Evolutionary conservation across 495 filamentous ascomycete species (phyloP).

Genomic region (Tuber brumale): DNA sequence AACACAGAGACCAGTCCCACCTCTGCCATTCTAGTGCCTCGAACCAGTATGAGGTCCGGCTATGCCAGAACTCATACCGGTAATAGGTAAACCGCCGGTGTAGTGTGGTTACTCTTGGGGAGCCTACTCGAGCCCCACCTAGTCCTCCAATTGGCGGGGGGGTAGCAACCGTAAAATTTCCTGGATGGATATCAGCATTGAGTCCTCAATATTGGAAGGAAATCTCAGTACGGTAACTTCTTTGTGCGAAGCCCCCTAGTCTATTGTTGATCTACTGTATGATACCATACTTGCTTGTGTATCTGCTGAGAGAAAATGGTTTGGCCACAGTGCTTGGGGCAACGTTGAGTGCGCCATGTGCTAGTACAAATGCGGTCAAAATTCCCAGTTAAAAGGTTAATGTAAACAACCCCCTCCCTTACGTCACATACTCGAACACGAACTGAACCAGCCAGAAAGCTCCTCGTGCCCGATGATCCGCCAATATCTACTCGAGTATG

Average conservation of each 20-base stretch:
- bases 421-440: neutral
- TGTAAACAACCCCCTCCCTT: neutral
- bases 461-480: neutral
- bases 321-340: neutral
- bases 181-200: neutral
- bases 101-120: neutral
- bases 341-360: neutral
- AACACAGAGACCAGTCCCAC: neutral
- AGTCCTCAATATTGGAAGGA: neutral
- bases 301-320: neutral
- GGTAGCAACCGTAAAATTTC: neutral
- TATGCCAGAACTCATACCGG: neutral
- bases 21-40: neutral
- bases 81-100: neutral
- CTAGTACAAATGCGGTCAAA: neutral
- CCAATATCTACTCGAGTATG: neutral
- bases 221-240: neutral
- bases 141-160: too few species aligned
- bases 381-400: neutral
- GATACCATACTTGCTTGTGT: neutral
- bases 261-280: too few species aligned
- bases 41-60: neutral
- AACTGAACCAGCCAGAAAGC: neutral
- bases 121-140: neutral
- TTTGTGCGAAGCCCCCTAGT: neutral